These are phyloP conservation scores for Calonectria hawksworthii DNA, from an alignment of 2,329 filamentous ascomycete genomes.

Conservation along the genomic window DNA sequence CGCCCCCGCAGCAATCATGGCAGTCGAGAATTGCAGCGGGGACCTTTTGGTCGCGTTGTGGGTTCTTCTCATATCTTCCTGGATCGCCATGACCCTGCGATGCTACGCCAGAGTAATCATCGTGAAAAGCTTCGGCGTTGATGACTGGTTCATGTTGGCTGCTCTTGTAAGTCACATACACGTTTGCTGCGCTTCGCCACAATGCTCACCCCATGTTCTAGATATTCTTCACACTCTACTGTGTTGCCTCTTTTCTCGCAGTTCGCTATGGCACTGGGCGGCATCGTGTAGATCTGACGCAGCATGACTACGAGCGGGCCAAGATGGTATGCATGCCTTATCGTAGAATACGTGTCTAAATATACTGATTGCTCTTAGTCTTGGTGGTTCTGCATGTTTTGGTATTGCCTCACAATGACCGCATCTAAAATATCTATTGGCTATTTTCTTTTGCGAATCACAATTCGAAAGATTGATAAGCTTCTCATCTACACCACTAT, in stretches of 20 bases:
- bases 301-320: constrained; percentile 45
- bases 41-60: not conserved
- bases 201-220: constrained; percentile 25
- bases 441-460: constrained; percentile 58
- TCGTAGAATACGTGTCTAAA: no score
- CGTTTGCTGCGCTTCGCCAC: no score
- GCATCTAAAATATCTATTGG: constrained; percentile 59
- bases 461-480: constrained; percentile 49
- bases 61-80: not conserved
- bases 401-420: constrained; percentile 54
- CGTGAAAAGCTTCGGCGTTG: constrained; percentile 55
- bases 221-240: constrained; percentile 54
- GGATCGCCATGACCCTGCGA: not conserved
- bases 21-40: not conserved
- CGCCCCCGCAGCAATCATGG: not conserved
- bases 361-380: constrained; percentile 35
- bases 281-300: constrained; percentile 50
- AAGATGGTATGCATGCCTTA: no score
- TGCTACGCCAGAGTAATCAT: constrained; percentile 51
- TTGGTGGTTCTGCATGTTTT: constrained; percentile 57
- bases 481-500: constrained; percentile 55
- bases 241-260: constrained; percentile 51
- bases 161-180: constrained; percentile 47
- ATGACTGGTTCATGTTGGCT: constrained; percentile 56
- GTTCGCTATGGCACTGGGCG: constrained; percentile 58